Conservation (phyloP, 352 stramenopile genomes). For the Pythium biforme region DNA sequence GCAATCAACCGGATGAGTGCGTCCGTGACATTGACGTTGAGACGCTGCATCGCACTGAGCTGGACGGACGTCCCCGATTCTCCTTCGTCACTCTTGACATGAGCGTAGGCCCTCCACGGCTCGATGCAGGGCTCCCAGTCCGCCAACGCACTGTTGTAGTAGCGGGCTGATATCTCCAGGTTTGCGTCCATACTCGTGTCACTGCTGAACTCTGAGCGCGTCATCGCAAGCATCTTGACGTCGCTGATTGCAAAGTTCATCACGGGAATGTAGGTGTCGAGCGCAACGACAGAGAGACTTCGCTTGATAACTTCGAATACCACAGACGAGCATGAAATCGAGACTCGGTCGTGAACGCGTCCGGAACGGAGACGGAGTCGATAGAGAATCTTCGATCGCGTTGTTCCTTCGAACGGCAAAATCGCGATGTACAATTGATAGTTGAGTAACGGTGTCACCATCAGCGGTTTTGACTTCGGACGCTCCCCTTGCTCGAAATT, state of each 20-base stretch:
- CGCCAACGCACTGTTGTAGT: conserved; percentile 87
- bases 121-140: conserved; percentile 89
- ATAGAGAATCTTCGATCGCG: conserved; percentile 51
- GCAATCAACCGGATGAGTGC: conserved; percentile 77
- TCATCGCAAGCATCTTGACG: conserved; percentile 76
- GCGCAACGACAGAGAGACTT: conserved; percentile 80
- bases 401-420: conserved; percentile 40
- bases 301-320: conserved; percentile 90
- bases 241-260: conserved; percentile 88
- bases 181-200: conserved; percentile 75
- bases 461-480: conserved; percentile 42
- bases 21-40: conserved; percentile 88
- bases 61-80: conserved; percentile 64
- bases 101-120: conserved; percentile 76
- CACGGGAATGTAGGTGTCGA: conserved; percentile 89
- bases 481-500: conserved; percentile 34
- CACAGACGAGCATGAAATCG: conserved; percentile 67
- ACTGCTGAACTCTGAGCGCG: conserved; percentile 60
- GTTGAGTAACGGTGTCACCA: conserved; percentile 61
- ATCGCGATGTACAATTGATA: conserved; percentile 76
- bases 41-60: conserved; percentile 77
- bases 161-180: conserved; percentile 77
- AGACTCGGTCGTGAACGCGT: conserved; percentile 71
- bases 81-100: conserved; percentile 52
- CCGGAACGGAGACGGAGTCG: conserved; percentile 64